Conservation (phyloP, 352 stramenopile genomes). For the Proteromonas lacertae region DNA sequence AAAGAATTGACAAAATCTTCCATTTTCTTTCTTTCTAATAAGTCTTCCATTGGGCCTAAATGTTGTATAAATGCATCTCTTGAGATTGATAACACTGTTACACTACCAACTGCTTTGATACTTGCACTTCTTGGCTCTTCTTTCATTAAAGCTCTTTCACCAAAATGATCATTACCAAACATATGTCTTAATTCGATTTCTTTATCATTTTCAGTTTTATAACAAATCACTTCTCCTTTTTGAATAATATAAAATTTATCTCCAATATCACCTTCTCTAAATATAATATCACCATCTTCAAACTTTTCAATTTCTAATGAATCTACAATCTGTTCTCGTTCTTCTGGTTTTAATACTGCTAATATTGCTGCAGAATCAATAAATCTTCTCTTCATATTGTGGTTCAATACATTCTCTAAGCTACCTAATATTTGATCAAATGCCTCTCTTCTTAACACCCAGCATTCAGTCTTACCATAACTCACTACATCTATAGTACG, state of each 20-base stretch:
- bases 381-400: conserved; percentile 61
- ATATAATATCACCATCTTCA: background rate
- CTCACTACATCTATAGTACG: too few relatives aligned
- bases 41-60: too few relatives aligned
- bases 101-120: too few relatives aligned
- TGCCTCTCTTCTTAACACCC: conserved; percentile 1
- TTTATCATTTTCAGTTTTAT: background rate
- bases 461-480: conserved; percentile 6
- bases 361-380: conserved; percentile 45
- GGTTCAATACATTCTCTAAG: conserved; percentile 32
- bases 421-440: conserved; percentile 5
- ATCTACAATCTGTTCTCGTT: conserved; percentile 8
- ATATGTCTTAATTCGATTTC: background rate
- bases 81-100: too few relatives aligned
- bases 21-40: too few relatives aligned
- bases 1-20: too few relatives aligned
- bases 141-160: conserved; percentile 1
- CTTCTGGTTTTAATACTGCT: conserved; percentile 32
- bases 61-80: too few relatives aligned
- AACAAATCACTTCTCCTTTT: background rate
- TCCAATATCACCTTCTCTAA: background rate
- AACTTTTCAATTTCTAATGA: background rate
- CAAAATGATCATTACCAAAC: conserved; percentile 1
- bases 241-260: conserved; percentile 2
- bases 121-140: background rate